Base-by-base conservation (phyloP, 345 rosid species). In the Raphanus raphanistrum region DNA sequence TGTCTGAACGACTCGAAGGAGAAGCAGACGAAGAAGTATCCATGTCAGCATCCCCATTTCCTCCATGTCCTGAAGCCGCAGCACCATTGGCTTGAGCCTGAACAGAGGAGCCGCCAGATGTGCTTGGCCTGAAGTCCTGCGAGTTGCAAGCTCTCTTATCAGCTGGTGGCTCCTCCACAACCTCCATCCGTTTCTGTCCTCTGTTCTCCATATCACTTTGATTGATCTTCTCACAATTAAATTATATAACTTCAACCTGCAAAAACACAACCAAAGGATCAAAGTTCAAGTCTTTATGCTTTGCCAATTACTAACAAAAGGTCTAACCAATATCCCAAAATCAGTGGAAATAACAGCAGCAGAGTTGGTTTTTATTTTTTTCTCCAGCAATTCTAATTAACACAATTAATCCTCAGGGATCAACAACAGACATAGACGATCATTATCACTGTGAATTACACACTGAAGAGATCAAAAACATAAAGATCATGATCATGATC, bases 81-180 rank as follows among this genome's bases (percentile, higher is more conserved):
- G 21, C 21, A 1, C 21, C 87, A 78, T 89, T 84, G 72, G 82
- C 54, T 38, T 85, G 88, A 54, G 89, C 84, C 70, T 87, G 92
- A 48, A 84, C 82, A 3, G 90, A 88, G 35, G 91, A 87, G 71
- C 82, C 87, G 1, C 84, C 87, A 2, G 94, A 91, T 48, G 94
- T 67, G 79, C 92, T 88, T 11, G 94, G 90, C 68, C 88, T 86
- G 67, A 85, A 88, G 36, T 92, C 98, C 75, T 86, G 84, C 1
- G 95, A 88, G 84, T 87, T 89, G 73, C 97, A 95, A 68, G 98
- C 97, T 70, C 99, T 88, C 82, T 95, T 92, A 87, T 95, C 98
- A 58, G 96, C 94, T 13, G 99, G 99, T 29, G 92, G 81, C 67
- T 89, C 95, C 15, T 88, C 90, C 38, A 81, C 84, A 65, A 85